These are phyloP conservation scores for Kurtzmaniella quercitrusa DNA, from an alignment of 1,139 yeast genomes.

Conservation along the genomic window DNA sequence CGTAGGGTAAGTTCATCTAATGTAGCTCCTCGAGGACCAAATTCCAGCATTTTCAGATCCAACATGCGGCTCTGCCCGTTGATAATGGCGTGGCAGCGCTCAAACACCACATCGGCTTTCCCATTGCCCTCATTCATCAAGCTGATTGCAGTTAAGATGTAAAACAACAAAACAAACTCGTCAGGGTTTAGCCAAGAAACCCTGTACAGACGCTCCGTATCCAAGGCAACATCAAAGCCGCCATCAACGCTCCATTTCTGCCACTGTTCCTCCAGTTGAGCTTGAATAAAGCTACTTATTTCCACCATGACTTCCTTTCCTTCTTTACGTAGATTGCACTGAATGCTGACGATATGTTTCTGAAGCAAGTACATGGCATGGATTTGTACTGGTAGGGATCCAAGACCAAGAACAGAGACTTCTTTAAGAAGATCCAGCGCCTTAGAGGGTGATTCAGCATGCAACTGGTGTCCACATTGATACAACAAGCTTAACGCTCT, in stretches of 20 bases:
- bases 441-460: conserved; percentile 23
- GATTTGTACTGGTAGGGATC: conserved; percentile 22
- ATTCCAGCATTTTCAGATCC: conserved; percentile 4
- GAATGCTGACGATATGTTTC: conserved; percentile 19
- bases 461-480: conserved; percentile 16
- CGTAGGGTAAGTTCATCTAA: conserved; percentile 18
- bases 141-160: conserved; percentile 37
- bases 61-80: conserved; percentile 22
- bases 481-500: conserved; percentile 18
- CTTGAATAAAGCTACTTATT: conserved; percentile 22
- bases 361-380: conserved; percentile 23
- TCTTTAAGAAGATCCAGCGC: conserved; percentile 13
- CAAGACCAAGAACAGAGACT: conserved; percentile 10
- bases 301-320: conserved; percentile 19
- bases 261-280: conserved; percentile 19
- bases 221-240: conserved; percentile 10
- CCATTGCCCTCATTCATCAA: conserved; percentile 26
- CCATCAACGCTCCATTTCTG: conserved; percentile 25
- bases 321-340: conserved; percentile 18
- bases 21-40: conserved; percentile 15
- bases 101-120: conserved; percentile 31
- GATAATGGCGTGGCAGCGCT: conserved; percentile 28
- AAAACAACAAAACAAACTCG: conserved; percentile 38
- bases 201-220: conserved; percentile 9
- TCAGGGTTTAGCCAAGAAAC: conserved; percentile 38